Base-by-base conservation (phyloP, 202 grass and related monocot genomes). In the Sporobolus alterniflorus region DNA sequence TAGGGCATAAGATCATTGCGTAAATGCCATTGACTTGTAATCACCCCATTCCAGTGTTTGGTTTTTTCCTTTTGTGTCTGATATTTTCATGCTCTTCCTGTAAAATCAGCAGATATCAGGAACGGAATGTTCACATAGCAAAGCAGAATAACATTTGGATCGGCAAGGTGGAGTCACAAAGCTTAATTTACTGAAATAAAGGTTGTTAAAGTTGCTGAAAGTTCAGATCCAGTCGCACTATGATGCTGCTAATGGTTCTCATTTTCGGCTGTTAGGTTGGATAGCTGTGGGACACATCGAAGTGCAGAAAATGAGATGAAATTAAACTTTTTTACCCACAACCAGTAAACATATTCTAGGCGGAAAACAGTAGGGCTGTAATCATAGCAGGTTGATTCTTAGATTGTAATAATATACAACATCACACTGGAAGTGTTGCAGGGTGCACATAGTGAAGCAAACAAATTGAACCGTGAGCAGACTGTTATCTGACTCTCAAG, bases 1-100 rank as follows among this genome's bases (percentile, higher is more conserved):
- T 7, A 29, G 28, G 50, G 56, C 12, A 1, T 54, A 16, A 15
- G 6, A 77, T 56, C 81, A 97, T 94, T 97, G 97, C 7, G 97
- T 99, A 73, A 99, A 97, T 75, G 89, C 84, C 97, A 99, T 99
- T 4, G 93, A 99, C 85, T 99, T 99, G 97, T 96, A 99, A 68
- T 99, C 91, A 0, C 65, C 79, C 93, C 93, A 96, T 48, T 94
- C 83, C 63, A 96, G 63, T 36, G 83, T 70, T 64, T 85, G 87
- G 16, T 65, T 87, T 67, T 86, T 55, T 24, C 68, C 81, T 86
- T 94, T 92, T 57, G 18, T 54, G 78, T 80, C 89, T 94, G 66
- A 96, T 99, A 11, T 76, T 83, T 44, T 94, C 86, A 62, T 98
- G 93, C 74, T 98, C 93, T 86, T 88, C 90, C 94, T 97, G 85